Percentiles rank a stretch among this genome's conserved stretches.
These are phyloP conservation scores for Trichosporon coremiiforme DNA, from an alignment of 1,284 basidiomycete genomes.

Conservation along the genomic window DNA sequence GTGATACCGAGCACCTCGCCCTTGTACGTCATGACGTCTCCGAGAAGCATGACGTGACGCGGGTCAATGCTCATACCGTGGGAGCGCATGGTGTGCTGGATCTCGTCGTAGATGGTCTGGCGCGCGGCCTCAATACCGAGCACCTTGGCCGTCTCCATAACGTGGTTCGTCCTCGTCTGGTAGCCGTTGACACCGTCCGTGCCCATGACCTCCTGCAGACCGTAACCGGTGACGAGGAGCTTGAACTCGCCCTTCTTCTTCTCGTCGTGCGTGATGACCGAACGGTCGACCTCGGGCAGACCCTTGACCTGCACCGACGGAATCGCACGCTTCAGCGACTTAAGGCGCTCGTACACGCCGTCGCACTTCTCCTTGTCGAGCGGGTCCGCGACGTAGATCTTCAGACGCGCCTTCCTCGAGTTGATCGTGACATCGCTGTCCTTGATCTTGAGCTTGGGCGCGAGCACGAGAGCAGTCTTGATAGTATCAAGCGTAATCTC, in stretches of 20 bases:
- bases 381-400: slow-evolving; percentile 38
- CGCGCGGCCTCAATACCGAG: slow-evolving; percentile 97
- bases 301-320: slow-evolving; percentile 91
- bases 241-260: slow-evolving; percentile 72
- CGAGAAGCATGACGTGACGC: slow-evolving; percentile 96
- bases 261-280: slow-evolving; percentile 89
- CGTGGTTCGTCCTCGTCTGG: slow-evolving; percentile 92
- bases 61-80: slow-evolving; percentile 99
- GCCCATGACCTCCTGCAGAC: slow-evolving; percentile 95
- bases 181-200: slow-evolving; percentile 94
- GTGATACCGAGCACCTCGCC: slow-evolving; percentile 99
- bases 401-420: slow-evolving; percentile 31
- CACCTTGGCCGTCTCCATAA: slow-evolving; percentile 92
- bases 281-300: slow-evolving; percentile 78
- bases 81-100: slow-evolving; percentile 94
- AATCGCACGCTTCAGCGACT: slow-evolving; percentile 78
- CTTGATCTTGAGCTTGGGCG: slow-evolving; percentile 91
- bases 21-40: slow-evolving; percentile 99
- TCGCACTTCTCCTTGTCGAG: slow-evolving; percentile 62
- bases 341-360: slow-evolving; percentile 73
- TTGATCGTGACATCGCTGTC: slow-evolving; percentile 63
- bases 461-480: slow-evolving; percentile 83
- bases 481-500: slow-evolving; percentile 92
- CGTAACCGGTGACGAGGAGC: slow-evolving; percentile 93
- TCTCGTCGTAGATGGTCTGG: slow-evolving; percentile 93